phyloP scores from a whole-genome alignment of 1,139 yeast genomes.

The Candida albicans region DNA sequence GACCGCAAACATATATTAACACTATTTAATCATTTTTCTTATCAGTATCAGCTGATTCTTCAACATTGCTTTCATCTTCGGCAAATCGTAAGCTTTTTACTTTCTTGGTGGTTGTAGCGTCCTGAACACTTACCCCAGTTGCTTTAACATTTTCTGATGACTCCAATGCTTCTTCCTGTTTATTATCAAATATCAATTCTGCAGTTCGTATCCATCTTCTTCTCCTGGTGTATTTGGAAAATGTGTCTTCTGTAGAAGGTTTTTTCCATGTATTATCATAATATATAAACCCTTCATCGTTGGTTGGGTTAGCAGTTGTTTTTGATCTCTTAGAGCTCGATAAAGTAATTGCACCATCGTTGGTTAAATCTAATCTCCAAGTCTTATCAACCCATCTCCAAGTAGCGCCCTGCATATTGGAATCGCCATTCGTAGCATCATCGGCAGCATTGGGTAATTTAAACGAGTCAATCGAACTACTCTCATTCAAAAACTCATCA shows the following conservation, averaged over 20 bases:
- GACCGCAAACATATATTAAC: not conserved
- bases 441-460: conserved; percentile 65
- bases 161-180: conserved; percentile 15
- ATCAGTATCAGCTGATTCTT: conserved; percentile 13
- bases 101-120: conserved; percentile 17
- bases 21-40: conserved; percentile 11
- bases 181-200: conserved; percentile 57
- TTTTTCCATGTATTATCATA: conserved; percentile 93
- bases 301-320: conserved; percentile 73
- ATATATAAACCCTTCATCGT: conserved; percentile 84
- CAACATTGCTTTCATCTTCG: conserved; percentile 20
- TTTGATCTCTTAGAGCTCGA: conserved; percentile 61
- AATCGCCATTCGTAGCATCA: conserved; percentile 22
- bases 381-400: conserved; percentile 96
- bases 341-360: conserved; percentile 80
- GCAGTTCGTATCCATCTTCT: conserved; percentile 97
- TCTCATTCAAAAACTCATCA: conserved; percentile 88
- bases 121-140: conserved; percentile 10
- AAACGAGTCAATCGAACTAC: conserved; percentile 66
- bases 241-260: conserved; percentile 85
- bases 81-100: conserved; percentile 45
- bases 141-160: conserved; percentile 7
- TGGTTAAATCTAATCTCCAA: conserved; percentile 88
- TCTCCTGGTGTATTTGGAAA: conserved; percentile 87
- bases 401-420: conserved; percentile 51